Conservation (phyloP, 768 basidiomycete species). For the Coprinopsis marcescibilis region DNA sequence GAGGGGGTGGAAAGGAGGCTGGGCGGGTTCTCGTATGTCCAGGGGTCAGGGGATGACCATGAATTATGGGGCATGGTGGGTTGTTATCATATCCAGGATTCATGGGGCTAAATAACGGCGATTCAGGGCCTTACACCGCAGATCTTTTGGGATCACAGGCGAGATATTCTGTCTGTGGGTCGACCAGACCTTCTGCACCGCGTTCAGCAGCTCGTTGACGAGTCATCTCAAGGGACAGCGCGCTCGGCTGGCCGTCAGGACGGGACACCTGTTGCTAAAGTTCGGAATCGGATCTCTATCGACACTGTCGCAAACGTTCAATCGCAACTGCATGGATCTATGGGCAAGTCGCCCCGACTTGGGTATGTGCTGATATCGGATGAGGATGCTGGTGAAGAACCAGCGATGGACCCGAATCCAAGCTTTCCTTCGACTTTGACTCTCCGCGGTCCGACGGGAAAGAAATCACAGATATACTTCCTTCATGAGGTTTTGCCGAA, state of each 20-base stretch:
- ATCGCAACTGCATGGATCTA: no score
- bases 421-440: not conserved
- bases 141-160: not conserved
- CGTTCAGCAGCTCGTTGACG: no score
- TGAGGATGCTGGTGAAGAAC: no score
- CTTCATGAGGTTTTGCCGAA: slow-evolving; percentile 11
- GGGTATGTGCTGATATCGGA: no score
- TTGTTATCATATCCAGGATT: not conserved
- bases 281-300: no score
- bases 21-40: slow-evolving; percentile 80
- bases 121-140: not conserved
- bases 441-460: slow-evolving; percentile 7
- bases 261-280: no score
- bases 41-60: slow-evolving; percentile 94
- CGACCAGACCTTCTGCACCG: no score
- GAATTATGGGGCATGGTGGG: slow-evolving; percentile 80
- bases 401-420: not conserved
- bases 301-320: no score
- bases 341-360: no score
- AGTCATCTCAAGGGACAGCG: no score
- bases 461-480: slow-evolving; percentile 10
- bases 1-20: slow-evolving; percentile 56
- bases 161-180: no score
- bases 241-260: no score
- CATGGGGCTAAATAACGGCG: not conserved